Base-by-base conservation (phyloP, 306 rosid species). In the Quercus ilex region DNA sequence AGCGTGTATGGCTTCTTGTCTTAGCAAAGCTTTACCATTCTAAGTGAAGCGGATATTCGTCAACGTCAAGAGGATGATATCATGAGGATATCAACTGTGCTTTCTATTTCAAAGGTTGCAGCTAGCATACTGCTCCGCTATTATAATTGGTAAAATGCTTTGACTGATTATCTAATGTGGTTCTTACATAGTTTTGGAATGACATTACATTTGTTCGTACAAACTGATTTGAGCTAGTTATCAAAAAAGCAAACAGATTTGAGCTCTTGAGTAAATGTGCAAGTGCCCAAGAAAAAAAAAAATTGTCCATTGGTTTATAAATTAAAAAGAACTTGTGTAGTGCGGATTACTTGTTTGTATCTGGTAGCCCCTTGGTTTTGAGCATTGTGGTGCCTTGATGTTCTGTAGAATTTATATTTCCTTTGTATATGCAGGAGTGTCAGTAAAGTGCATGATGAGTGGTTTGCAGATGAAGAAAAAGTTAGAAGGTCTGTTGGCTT, bases 381-480 rank as follows among this genome's bases (percentile, higher is more conserved):
- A 18, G 58, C 8, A 10, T 30, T 89, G 49, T 43, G 23, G 41
- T 57, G 63, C 35, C 30, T 53, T 20, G 65, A 43, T 72, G 53
- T 59, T 82, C 41, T 82, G 18, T 69, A 55, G 55, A 74, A 46
- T 28, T 41, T 75, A 18, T 57, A 46, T 20, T 60, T 41, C 52
- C 63, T 46, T 60, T 74, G 8, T 74, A 35, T 15, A 35, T 31
- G 63, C 82, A 90, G 94, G 94, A 90, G 88, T 74, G 89, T 88
- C 60, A 83, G 94, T 83, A 88, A 88, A 84, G 87, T 90, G 62
- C 91, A 88, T 28, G 94, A 90, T 77, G 91, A 88, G 86, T 90
- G 94, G 91, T 90, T 90, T 78, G 94, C 87, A 49, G 85, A 90
- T 59, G 94, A 90, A 86, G 90, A 86, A 75, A 88, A 83, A 77